These are phyloP conservation scores for Penicillium egyptiacum DNA, from an alignment of 495 filamentous ascomycete genomes.

Conservation along the genomic window DNA sequence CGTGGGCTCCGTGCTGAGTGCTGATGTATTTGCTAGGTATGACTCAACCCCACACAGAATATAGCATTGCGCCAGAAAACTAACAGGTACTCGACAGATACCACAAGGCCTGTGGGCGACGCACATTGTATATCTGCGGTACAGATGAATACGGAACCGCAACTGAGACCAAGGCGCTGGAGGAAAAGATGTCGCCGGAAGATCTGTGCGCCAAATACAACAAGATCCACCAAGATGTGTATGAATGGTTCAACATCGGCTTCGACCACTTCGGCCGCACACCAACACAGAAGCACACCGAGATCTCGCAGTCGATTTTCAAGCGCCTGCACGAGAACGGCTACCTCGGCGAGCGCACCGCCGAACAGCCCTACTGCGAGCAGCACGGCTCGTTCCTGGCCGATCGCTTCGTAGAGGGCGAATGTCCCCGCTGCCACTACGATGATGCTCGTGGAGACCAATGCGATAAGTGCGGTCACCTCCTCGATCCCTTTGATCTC, in stretches of 20 bases:
- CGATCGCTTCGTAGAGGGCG: conserved; percentile 91
- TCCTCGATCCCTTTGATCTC: conserved; percentile 74
- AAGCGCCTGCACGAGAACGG: conserved; percentile 72
- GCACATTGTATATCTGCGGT: conserved; percentile 56
- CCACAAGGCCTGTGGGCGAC: conserved; percentile 65
- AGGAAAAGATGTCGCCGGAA: conserved; percentile 66
- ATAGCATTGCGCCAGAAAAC: conserved; percentile 5
- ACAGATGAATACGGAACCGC: conserved; percentile 83
- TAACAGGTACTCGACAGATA: conserved; percentile 49
- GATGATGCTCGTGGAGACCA: conserved; percentile 81
- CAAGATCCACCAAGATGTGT: conserved; percentile 77
- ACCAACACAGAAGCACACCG: conserved; percentile 76
- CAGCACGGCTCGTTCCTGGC: conserved; percentile 82
- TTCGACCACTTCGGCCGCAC: conserved; percentile 88
- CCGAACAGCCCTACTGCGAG: conserved; percentile 82
- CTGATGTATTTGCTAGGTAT: conserved; percentile 73
- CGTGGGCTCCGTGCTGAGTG: conserved; percentile 81
- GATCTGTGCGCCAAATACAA: conserved; percentile 85
- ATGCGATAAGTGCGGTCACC: conserved; percentile 81
- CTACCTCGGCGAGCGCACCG: conserved; percentile 76
- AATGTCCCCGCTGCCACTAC: conserved; percentile 78
- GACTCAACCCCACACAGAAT: conserved; percentile 21
- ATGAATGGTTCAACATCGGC: conserved; percentile 82
- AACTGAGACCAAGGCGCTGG: conserved; percentile 77
- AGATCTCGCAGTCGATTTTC: conserved; percentile 86